Evolutionary conservation across 495 filamentous ascomycete genomes (phyloP).

Genomic region (Penicillium parvum): DNA sequence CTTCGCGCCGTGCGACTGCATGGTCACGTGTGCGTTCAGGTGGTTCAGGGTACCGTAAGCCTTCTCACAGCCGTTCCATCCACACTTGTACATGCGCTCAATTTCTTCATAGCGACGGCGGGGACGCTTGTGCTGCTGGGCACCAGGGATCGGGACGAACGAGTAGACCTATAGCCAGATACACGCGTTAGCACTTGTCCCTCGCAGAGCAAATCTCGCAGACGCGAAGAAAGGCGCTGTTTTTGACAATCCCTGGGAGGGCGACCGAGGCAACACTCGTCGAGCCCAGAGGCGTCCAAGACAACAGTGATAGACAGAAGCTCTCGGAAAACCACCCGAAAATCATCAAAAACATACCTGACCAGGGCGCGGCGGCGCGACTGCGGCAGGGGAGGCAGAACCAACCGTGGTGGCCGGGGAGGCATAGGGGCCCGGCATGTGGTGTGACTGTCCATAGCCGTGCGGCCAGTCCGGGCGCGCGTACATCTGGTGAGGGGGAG

Average conservation of each 20-base stretch:
- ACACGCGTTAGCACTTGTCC: constrained; percentile 3
- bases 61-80: constrained; percentile 97
- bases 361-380: constrained; percentile 59
- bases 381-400: constrained; percentile 54
- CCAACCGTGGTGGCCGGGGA: constrained; percentile 58
- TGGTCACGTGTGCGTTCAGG: constrained; percentile 94
- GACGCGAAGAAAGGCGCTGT: constrained; percentile 17
- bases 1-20: constrained; percentile 92
- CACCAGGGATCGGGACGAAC: constrained; percentile 95
- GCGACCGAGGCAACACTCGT: constrained; percentile 15
- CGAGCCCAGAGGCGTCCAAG: constrained; percentile 26
- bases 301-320: constrained; percentile 31
- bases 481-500: constrained; percentile 63
- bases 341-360: constrained; percentile 64
- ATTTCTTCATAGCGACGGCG: constrained; percentile 96
- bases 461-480: constrained; percentile 79
- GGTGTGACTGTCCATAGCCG: constrained; percentile 62
- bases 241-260: constrained; percentile 30
- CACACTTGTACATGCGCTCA: constrained; percentile 99
- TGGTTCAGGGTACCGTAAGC: constrained; percentile 96
- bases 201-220: constrained; percentile 7
- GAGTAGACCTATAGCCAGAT: constrained; percentile 76
- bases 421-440: constrained; percentile 59
- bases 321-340: constrained; percentile 26
- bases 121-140: constrained; percentile 95